A percentile compares a stretch with the other conserved stretches of the same genome.
Evolutionary conservation across 2,329 filamentous ascomycete genomes (phyloP).

Genomic region (Chaetothyriales sp.): DNA sequence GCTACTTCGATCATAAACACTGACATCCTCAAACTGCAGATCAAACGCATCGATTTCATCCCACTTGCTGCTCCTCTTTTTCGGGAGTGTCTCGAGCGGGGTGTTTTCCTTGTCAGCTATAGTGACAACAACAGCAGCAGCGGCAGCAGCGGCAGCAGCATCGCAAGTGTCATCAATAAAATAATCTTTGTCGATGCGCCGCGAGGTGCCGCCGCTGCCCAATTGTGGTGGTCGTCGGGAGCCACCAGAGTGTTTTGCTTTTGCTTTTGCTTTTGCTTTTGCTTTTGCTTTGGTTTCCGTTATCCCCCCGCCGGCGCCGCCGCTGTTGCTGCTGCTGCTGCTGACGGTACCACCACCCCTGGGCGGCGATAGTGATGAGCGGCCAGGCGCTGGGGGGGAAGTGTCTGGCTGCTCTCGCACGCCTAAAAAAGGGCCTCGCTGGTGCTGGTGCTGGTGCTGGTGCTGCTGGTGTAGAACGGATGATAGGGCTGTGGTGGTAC

Average conservation of each 20-base stretch:
- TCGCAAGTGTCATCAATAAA: neutral
- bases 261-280: neutral
- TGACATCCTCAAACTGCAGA: slow-evolving; percentile 16
- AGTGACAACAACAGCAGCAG: neutral
- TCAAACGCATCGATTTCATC: slow-evolving; percentile 17
- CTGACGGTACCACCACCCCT: neutral
- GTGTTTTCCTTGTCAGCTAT: slow-evolving; percentile 11
- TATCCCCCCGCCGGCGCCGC: too few species aligned
- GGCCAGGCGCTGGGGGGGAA: neutral
- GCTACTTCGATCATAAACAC: slow-evolving; percentile 2
- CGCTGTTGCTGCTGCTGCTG: too few species aligned
- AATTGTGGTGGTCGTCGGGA: slow-evolving; percentile 4
- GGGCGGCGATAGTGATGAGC: neutral
- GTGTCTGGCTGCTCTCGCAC: neutral
- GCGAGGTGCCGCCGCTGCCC: too few species aligned
- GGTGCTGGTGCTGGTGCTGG: slow-evolving; percentile 11
- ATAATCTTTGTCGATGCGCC: neutral
- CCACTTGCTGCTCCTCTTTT: slow-evolving; percentile 10
- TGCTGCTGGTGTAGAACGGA: slow-evolving; percentile 12
- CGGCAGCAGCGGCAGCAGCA: neutral
- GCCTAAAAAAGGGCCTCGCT: slow-evolving; percentile 3
- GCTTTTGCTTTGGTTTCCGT: too few species aligned
- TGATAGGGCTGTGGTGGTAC: slow-evolving; percentile 16
- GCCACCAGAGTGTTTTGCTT: slow-evolving; percentile 15
- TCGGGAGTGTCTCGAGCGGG: neutral